A percentile compares a stretch with the other conserved stretches of the same genome.
These are phyloP conservation scores for Fagus crenata DNA, from an alignment of 306 rosid species.

Conservation along the genomic window DNA sequence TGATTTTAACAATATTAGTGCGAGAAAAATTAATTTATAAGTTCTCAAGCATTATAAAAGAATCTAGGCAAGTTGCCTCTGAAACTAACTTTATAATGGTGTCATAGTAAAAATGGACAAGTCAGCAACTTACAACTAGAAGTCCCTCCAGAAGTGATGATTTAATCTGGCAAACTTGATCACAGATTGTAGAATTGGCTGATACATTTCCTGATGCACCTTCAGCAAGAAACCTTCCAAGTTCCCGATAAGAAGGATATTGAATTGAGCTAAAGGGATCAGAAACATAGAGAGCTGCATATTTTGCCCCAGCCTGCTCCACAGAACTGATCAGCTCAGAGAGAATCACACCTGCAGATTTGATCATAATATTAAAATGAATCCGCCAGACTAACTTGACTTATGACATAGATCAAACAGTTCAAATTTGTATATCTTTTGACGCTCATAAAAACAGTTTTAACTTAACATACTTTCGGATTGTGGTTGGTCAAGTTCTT, in stretches of 20 bases:
- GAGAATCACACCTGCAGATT: slow-evolving; percentile 61
- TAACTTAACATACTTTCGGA: slow-evolving; percentile 64
- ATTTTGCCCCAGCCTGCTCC: slow-evolving; percentile 78
- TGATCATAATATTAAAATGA: slow-evolving; percentile 4
- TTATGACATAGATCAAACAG: slow-evolving; percentile 5
- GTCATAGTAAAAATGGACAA: slow-evolving; percentile 17
- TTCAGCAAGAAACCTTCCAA: slow-evolving; percentile 83
- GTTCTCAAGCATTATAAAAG: neutral
- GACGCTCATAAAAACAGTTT: slow-evolving; percentile 3
- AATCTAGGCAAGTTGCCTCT: neutral
- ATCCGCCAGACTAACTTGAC: slow-evolving; percentile 1
- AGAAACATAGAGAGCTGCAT: slow-evolving; percentile 83
- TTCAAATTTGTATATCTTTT: neutral
- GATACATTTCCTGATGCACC: slow-evolving; percentile 49
- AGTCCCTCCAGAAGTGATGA: slow-evolving; percentile 94
- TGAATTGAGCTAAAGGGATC: slow-evolving; percentile 59
- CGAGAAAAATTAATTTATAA: neutral
- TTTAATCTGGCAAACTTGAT: slow-evolving; percentile 78
- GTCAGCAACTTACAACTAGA: slow-evolving; percentile 67
- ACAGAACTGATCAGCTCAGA: slow-evolving; percentile 60
- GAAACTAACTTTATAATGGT: neutral
- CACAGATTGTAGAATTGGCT: slow-evolving; percentile 50
- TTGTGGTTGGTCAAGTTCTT: slow-evolving; percentile 40
- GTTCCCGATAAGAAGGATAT: slow-evolving; percentile 63
- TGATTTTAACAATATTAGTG: neutral